Evolutionary conservation across 352 stramenopile species (phyloP).

Genomic region (Phytophthora cryptogea): DNA sequence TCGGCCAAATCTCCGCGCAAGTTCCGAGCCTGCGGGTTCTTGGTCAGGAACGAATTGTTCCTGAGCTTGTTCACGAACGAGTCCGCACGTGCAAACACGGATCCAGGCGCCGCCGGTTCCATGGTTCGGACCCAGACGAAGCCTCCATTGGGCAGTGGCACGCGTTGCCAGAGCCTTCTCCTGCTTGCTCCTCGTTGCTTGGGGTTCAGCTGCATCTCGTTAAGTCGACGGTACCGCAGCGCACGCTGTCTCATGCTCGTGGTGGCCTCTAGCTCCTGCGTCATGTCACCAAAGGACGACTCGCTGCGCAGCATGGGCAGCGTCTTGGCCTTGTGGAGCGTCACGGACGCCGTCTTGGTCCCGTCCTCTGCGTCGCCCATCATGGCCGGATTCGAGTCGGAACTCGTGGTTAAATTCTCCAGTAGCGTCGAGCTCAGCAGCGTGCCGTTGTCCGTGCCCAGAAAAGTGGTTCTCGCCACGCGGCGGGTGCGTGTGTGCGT

Average conservation of each 20-base stretch:
- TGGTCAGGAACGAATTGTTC: conserved; percentile 62
- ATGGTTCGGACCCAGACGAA: conserved; percentile 73
- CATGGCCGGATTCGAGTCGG: conserved; percentile 8
- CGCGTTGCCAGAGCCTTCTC: conserved; percentile 64
- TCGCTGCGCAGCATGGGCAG: conserved; percentile 30
- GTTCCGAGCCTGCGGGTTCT: conserved; percentile 48
- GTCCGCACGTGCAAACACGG: conserved; percentile 36
- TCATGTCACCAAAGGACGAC: conserved; percentile 24
- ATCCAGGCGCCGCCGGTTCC: conserved; percentile 17
- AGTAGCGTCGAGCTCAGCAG: conserved; percentile 40
- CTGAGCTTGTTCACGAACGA: conserved; percentile 59
- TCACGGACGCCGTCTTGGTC: conserved; percentile 11
- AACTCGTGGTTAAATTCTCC: conserved; percentile 23
- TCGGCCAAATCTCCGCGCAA: conserved; percentile 57
- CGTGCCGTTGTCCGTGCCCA: conserved; percentile 34
- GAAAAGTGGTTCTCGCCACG: conserved; percentile 32
- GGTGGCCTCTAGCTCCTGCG: conserved; percentile 35
- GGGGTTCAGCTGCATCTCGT: conserved; percentile 72
- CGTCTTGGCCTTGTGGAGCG: conserved; percentile 38
- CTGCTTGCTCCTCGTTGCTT: conserved; percentile 62
- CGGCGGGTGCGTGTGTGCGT: conserved; percentile 19
- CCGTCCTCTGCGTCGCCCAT: conserved; percentile 7
- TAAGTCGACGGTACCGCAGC: conserved; percentile 61
- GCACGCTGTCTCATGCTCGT: conserved; percentile 57
- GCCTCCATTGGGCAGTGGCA: conserved; percentile 52